A percentile compares a stretch with the other conserved stretches of the same genome.
These are phyloP conservation scores for Aureobasidium musti DNA, from an alignment of 2,329 filamentous ascomycete species.

Conservation along the genomic window DNA sequence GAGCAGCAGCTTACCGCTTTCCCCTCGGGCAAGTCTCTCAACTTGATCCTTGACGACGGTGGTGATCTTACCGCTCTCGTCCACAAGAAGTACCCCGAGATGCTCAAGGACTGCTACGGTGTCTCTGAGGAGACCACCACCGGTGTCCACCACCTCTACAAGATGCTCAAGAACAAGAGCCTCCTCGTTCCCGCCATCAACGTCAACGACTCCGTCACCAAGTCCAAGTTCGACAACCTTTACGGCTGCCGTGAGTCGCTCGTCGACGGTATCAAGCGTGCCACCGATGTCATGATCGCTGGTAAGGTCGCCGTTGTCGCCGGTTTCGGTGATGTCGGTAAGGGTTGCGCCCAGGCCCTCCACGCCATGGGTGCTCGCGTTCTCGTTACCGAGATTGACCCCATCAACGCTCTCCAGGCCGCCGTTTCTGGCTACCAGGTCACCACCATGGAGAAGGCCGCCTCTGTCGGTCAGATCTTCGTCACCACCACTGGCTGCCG, in stretches of 20 bases:
- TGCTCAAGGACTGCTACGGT: slow-evolving; percentile 97
- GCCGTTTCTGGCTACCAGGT: slow-evolving; percentile 97
- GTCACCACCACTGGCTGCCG: slow-evolving; percentile 99
- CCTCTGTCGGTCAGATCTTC: slow-evolving; percentile 88
- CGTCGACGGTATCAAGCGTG: slow-evolving; percentile 99
- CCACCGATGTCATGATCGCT: slow-evolving; percentile 99
- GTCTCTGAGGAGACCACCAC: slow-evolving; percentile 99
- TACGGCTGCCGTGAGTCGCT: slow-evolving; percentile 99
- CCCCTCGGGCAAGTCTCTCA: slow-evolving; percentile 94
- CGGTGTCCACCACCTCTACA: slow-evolving; percentile 98
- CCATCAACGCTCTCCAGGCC: slow-evolving; percentile 99
- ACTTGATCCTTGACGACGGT: slow-evolving; percentile 98
- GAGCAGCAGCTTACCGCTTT: slow-evolving; percentile 97
- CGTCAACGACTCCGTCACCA: slow-evolving; percentile 99
- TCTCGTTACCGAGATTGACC: slow-evolving; percentile 94
- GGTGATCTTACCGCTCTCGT: slow-evolving; percentile 95
- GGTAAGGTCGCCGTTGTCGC: slow-evolving; percentile 98
- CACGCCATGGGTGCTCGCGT: slow-evolving; percentile 97
- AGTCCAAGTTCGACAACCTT: slow-evolving; percentile 99
- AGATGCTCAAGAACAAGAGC: slow-evolving; percentile 77
- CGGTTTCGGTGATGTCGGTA: slow-evolving; percentile 98
- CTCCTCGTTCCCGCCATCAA: slow-evolving; percentile 96
- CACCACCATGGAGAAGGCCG: slow-evolving; percentile 96
- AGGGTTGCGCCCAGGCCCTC: slow-evolving; percentile 95
- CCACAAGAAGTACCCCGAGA: slow-evolving; percentile 97